Evolutionary conservation across 2,329 filamentous ascomycete genomes (phyloP).

Genomic region (Neofusicoccum sp.): DNA sequence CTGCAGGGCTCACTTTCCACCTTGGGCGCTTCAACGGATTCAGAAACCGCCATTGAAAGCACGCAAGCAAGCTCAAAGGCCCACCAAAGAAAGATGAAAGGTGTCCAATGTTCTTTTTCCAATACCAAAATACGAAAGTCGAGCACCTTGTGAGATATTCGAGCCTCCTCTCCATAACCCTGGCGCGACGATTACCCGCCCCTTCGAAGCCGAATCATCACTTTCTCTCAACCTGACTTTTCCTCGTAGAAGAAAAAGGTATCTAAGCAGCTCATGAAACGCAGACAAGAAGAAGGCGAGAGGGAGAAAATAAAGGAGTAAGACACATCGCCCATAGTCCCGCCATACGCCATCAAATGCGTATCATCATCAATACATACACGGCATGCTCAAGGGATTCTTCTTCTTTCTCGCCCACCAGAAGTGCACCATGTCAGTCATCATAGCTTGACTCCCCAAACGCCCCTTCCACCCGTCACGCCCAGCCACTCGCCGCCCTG

Average conservation of each 20-base stretch:
- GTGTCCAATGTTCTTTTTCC: too few species aligned
- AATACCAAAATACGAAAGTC: too few species aligned
- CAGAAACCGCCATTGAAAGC: too few species aligned
- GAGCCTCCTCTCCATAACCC: too few species aligned
- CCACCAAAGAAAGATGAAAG: too few species aligned
- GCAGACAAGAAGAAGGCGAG: neutral
- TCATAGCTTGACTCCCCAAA: slow-evolving; percentile 71
- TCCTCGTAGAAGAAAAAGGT: neutral
- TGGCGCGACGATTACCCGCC: too few species aligned
- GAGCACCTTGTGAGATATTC: too few species aligned
- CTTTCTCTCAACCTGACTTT: too few species aligned
- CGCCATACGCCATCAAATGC: slow-evolving; percentile 22
- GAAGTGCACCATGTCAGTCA: neutral
- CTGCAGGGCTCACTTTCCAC: too few species aligned
- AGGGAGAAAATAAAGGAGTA: neutral
- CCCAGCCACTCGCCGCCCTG: slow-evolving; percentile 84
- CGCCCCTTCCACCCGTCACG: slow-evolving; percentile 75
- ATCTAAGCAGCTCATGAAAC: neutral
- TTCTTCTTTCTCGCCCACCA: neutral
- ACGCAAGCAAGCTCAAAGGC: too few species aligned
- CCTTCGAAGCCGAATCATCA: too few species aligned
- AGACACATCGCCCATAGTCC: slow-evolving; percentile 3
- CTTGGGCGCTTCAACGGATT: too few species aligned
- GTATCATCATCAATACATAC: slow-evolving; percentile 20
- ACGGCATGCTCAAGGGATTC: neutral